Percentiles rank a stretch among this genome's conserved stretches.
Evolutionary conservation across 2,329 filamentous ascomycete genomes (phyloP).

Genomic region (Xylariaceae sp.): DNA sequence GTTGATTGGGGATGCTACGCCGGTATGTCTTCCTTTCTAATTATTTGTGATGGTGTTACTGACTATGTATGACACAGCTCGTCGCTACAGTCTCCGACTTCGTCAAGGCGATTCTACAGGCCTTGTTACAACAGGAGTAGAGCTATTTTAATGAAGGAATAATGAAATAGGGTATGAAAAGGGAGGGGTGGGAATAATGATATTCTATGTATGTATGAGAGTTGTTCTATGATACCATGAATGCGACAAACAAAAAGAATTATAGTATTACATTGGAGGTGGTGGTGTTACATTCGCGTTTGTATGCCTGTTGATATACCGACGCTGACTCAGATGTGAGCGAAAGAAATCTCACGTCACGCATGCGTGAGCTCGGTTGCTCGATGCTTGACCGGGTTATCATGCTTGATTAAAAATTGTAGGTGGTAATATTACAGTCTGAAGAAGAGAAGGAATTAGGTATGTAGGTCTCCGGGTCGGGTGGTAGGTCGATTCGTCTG

Average conservation of each 20-base stretch:
- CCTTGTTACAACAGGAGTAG: constrained; percentile 22
- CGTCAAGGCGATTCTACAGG: constrained; percentile 28
- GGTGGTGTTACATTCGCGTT: not conserved
- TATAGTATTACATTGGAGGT: not conserved
- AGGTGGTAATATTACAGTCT: no score
- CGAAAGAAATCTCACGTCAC: not conserved
- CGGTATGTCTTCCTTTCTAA: constrained; percentile 29
- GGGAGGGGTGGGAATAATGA: not conserved
- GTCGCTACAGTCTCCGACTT: constrained; percentile 30
- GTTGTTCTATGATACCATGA: constrained; percentile 20
- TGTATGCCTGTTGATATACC: not conserved
- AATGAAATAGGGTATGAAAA: constrained; percentile 8
- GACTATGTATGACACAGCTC: constrained; percentile 19
- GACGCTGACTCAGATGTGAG: not conserved
- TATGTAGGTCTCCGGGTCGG: not conserved
- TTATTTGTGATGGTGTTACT: not conserved
- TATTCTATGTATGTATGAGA: constrained; percentile 7
- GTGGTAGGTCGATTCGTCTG: no score
- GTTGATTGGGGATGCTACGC: constrained; percentile 40
- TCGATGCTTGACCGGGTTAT: not conserved
- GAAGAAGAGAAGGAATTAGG: no score
- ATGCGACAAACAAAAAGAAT: constrained; percentile 12
- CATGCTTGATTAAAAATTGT: not conserved
- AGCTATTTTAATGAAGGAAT: constrained; percentile 16
- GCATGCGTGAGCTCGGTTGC: no score